phyloP scores from a whole-genome alignment of 495 filamentous ascomycete genomes.

The Ramalina intermedia region DNA sequence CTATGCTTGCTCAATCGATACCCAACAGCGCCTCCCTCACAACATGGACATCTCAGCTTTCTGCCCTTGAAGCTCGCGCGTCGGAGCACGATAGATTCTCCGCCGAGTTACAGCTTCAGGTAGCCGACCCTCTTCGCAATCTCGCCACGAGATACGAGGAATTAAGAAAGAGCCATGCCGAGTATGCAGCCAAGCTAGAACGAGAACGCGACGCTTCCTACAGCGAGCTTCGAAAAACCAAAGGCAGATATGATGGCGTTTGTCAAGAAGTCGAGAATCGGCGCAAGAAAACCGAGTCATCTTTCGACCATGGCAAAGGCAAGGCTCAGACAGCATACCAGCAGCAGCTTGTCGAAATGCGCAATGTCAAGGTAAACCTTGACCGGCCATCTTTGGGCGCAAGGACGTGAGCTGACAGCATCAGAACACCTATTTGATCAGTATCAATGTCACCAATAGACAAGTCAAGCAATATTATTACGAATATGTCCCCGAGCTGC shows the following conservation, averaged over 20 bases:
- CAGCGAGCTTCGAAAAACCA: conserved; percentile 74
- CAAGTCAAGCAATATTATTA: conserved; percentile 94
- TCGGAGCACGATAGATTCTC: conserved; percentile 77
- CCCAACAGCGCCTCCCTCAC: conserved; percentile 68
- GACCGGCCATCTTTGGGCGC: neutral
- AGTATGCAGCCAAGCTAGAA: conserved; percentile 77
- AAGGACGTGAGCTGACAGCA: conserved; percentile 8
- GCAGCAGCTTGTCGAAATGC: conserved; percentile 83
- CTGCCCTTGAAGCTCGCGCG: conserved; percentile 73
- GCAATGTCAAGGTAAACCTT: conserved; percentile 63
- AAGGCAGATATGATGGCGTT: conserved; percentile 79
- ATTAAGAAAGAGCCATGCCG: conserved; percentile 76
- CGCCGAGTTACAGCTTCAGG: conserved; percentile 54
- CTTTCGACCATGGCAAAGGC: conserved; percentile 65
- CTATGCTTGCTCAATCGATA: neutral
- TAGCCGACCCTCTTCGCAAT: conserved; percentile 73
- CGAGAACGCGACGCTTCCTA: conserved; percentile 75
- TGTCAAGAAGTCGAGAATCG: conserved; percentile 92
- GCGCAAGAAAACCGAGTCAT: conserved; percentile 83
- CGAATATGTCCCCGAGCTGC: conserved; percentile 85
- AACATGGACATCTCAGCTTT: conserved; percentile 90
- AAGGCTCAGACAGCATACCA: conserved; percentile 87
- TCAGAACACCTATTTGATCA: conserved; percentile 86
- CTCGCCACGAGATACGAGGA: conserved; percentile 70
- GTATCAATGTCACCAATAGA: conserved; percentile 90